Percentiles rank a stretch among this genome's conserved stretches.
Evolutionary conservation across 176 grass and related monocot genomes (phyloP).

Genomic region (Cymbopogon citratus): DNA sequence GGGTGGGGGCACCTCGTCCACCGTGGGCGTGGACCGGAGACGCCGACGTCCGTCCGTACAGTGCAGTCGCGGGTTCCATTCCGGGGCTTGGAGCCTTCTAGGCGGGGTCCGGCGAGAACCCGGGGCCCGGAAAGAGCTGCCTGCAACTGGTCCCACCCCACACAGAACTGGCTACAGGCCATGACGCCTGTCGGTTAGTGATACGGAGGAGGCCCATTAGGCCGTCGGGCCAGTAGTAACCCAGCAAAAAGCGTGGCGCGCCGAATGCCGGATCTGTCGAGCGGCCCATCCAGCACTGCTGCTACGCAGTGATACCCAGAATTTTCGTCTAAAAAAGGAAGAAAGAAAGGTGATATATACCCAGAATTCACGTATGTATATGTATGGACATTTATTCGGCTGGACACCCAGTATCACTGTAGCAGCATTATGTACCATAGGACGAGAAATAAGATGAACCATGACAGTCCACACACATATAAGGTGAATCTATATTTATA

Average conservation of each 20-base stretch:
- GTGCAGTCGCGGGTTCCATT: background rate
- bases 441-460: background rate
- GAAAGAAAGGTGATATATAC: too few relatives aligned
- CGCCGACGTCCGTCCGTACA: background rate
- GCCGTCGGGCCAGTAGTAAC: background rate
- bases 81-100: background rate
- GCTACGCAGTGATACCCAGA: too few relatives aligned
- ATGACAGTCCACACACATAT: background rate
- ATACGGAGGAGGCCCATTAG: background rate
- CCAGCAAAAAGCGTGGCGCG: background rate
- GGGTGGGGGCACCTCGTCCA: slow-evolving; percentile 4
- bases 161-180: background rate
- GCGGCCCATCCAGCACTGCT: background rate
- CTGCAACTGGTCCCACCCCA: background rate
- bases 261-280: background rate
- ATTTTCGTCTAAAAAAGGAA: too few relatives aligned
- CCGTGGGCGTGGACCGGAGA: background rate
- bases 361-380: too few relatives aligned
- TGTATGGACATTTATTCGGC: background rate
- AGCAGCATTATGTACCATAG: background rate
- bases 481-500: background rate
- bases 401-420: background rate
- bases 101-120: background rate
- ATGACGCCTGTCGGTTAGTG: background rate
- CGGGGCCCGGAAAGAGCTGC: background rate